phyloP scores from a whole-genome alignment of 1,139 yeast species.

The Suhomyces anneliseae region DNA sequence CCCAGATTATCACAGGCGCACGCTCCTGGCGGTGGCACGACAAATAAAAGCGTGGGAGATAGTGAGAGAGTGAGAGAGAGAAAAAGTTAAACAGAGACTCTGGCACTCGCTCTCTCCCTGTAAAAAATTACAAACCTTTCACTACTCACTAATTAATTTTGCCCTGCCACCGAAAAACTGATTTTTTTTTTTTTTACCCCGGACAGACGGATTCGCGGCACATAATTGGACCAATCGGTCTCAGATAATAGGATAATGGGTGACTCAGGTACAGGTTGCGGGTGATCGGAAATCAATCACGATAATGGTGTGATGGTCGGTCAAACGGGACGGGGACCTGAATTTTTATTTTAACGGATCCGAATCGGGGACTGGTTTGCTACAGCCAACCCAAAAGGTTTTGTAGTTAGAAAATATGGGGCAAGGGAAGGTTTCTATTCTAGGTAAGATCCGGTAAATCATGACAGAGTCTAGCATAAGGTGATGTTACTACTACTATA shows the following conservation, averaged over 20 bases:
- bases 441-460: too few relatives aligned
- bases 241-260: background rate
- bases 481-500: too few relatives aligned
- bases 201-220: background rate
- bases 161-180: background rate
- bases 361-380: too few relatives aligned
- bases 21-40: conserved; percentile 1
- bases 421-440: too few relatives aligned
- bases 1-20: conserved; percentile 5
- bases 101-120: background rate
- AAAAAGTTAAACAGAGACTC: too few relatives aligned
- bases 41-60: background rate
- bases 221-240: background rate
- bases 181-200: background rate
- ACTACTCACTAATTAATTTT: too few relatives aligned
- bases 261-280: background rate
- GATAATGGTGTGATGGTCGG: background rate
- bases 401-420: too few relatives aligned
- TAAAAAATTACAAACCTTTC: too few relatives aligned
- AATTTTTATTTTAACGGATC: too few relatives aligned
- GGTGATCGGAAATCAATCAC: background rate
- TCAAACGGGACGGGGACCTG: background rate
- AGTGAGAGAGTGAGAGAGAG: too few relatives aligned
- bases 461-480: too few relatives aligned
- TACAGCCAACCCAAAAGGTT: too few relatives aligned